Percentiles rank a stretch among this genome's conserved stretches.
These are phyloP conservation scores for Aspergillus sp. DNA, from an alignment of 2,329 filamentous ascomycete species.

Conservation along the genomic window DNA sequence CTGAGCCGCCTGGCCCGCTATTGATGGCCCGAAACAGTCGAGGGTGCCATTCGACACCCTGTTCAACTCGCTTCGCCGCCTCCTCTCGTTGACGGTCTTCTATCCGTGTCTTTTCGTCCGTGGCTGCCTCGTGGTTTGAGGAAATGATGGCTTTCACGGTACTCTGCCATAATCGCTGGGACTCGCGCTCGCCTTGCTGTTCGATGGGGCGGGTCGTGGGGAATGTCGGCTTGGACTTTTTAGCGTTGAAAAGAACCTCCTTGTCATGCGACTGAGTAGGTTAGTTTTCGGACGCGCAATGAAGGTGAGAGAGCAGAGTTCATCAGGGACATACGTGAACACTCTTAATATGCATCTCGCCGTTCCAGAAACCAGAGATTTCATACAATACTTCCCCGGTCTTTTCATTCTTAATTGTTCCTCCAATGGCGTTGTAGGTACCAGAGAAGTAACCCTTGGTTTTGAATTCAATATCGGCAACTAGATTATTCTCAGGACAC, in stretches of 20 bases:
- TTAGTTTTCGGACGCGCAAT: constrained; percentile 8
- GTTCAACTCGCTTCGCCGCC: constrained; percentile 73
- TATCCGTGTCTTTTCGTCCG: constrained; percentile 93
- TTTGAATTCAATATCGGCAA: constrained; percentile 95
- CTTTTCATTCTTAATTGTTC: constrained; percentile 82
- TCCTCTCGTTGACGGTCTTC: constrained; percentile 91
- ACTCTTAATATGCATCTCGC: constrained; percentile 91
- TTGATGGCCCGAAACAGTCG: constrained; percentile 77
- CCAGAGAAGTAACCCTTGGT: constrained; percentile 97
- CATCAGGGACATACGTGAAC: constrained; percentile 51
- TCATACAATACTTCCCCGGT: constrained; percentile 88
- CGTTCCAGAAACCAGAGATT: constrained; percentile 87
- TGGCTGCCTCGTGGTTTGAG: constrained; percentile 83
- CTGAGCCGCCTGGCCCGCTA: constrained; percentile 66
- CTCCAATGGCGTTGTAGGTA: constrained; percentile 94
- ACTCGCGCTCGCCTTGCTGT: constrained; percentile 88
- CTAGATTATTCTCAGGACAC: constrained; percentile 82
- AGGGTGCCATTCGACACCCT: constrained; percentile 83
- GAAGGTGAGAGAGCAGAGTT: background rate
- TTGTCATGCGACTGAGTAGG: constrained; percentile 74
- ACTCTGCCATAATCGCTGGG: constrained; percentile 79
- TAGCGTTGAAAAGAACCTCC: constrained; percentile 85
- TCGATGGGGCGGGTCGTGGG: constrained; percentile 73
- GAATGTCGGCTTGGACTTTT: constrained; percentile 70
- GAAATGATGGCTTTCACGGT: constrained; percentile 80